Evolutionary conservation across 1,139 yeast genomes (phyloP), one percentile per base, ranked within the genome.

Genomic region (Arxiozyma heterogenica): DNA sequence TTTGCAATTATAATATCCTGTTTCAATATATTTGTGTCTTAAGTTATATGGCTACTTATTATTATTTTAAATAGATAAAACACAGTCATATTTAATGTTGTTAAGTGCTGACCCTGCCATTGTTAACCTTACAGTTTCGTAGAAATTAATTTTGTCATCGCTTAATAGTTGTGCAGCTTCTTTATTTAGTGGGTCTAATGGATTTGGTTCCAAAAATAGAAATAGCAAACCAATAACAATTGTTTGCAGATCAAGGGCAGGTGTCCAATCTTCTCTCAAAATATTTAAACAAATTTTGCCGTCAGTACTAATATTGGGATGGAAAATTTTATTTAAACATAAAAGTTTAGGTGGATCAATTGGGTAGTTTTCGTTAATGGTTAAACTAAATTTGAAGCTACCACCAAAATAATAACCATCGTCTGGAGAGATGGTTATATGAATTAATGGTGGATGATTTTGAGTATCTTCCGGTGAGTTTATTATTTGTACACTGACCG

Each of bases 251-350:
- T 85, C 87, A 61, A 93, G 76, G 1, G 90, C 96, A 0, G 98
- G 98, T 41, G 93, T 83, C 98, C 98, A 93, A 69, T 91, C 98
- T 69, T 90, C 96, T 59, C 98, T 75, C 57, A 93, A 74, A 47
- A 93, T 90, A 67, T 93, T 91, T 57, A 93, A 76, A 66, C 98
- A 93, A 27, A 93, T 87, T 65, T 90, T 91, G 1, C 98, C 98
- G 50, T 86, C 85, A 27, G 82, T 68, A 68, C 91, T 97, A 59
- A 91, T 91, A 65, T 93, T 93, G 20, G 98, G 98, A 67, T 93
- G 98, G 70, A 87, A 93, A 17, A 93, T 87, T 67, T 78, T 82
- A 55, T 83, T 78, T 41, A 75, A 57, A 62, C 95, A 86, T 61
- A 79, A 77, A 55, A 89, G 90, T 67, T 84, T 86, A 8, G 98